Base-by-base conservation (phyloP, 176 grass and related monocot species). In the Bonia amplexicaulis region DNA sequence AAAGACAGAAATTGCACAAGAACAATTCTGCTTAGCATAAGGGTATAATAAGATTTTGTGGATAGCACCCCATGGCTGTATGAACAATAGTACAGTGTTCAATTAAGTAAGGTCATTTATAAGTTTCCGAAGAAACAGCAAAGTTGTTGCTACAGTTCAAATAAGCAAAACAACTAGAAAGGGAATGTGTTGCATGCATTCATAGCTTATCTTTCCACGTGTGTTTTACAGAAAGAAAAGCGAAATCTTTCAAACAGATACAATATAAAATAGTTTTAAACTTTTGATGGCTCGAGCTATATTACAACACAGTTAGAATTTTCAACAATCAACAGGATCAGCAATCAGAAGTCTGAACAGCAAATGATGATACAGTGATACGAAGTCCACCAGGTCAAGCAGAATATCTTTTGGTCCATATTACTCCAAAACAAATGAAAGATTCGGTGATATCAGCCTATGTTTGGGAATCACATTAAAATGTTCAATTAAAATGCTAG, bases 201-300 rank as follows among this genome's bases (percentile, higher is more conserved):
- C 40, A 78, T 20, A 29, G 67, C 2, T 35, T 35, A 47, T 47
- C 15, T 31, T 15, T 23, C 29, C 33, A 51, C 20, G 12, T 12
- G 41, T 10, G 16, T 67, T 84, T 42, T 45, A 67, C 9, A 11
- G 15, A 5, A 42, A 27, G 26, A 54, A 13, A 72, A 15, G 15
- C 0, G 13, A 29, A 22, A 27, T 25, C 0, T 14, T 37, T 15
- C 22, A 57, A 25, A 42, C 9, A 57, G 20, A 81, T 71, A 57
- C 0, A 20, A 79, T 16, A 52, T 27, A 73, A 29, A 71, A 84
- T 54, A 82, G 61, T n/a, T 46, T 80, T 48, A 26, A 80, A 82
- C 49, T n/a, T 46, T 80, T 48, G 37, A 80, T 80, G 69, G 48
- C 29, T 85, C 82, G 49, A 68, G 40, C 12, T 48, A 57, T 29